Evolutionary conservation across 2,329 filamentous ascomycete genomes (phyloP).

Genomic region (Diaporthe citrichinensis): DNA sequence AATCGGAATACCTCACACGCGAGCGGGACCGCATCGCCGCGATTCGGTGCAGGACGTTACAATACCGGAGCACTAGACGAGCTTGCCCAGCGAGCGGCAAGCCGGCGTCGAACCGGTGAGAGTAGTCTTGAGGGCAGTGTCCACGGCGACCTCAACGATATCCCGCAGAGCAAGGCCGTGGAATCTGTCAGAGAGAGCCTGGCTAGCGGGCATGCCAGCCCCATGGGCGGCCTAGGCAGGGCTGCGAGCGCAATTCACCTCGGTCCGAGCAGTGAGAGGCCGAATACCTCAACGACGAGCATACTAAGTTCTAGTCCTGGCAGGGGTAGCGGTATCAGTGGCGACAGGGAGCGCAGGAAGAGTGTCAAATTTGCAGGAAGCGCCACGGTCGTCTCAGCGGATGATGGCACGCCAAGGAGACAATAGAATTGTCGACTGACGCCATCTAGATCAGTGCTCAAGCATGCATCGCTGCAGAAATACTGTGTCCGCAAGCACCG

Average conservation of each 20-base stretch:
- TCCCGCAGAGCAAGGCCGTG: conserved; percentile 72
- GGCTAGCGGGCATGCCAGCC: conserved; percentile 14
- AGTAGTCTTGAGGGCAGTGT: conserved; percentile 49
- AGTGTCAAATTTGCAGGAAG: conserved; percentile 73
- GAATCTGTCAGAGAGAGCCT: conserved; percentile 69
- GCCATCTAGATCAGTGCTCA: conserved; percentile 28
- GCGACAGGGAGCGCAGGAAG: conserved; percentile 70
- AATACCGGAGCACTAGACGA: conserved; percentile 28
- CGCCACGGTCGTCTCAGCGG: conserved; percentile 33
- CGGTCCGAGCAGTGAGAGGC: conserved; percentile 28
- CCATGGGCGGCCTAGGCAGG: conserved; percentile 51
- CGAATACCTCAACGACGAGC: conserved; percentile 43
- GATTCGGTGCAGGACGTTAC: conserved; percentile 18
- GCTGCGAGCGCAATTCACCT: conserved; percentile 44
- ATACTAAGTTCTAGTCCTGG: conserved; percentile 67
- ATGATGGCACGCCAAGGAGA: conserved; percentile 11
- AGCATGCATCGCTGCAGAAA: conserved; percentile 19
- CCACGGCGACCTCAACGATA: conserved; percentile 66
- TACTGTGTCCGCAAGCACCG: conserved; percentile 27
- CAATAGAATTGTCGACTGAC: conserved; percentile 29
- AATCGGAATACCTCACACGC: conserved; percentile 40
- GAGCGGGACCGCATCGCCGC: conserved; percentile 41
- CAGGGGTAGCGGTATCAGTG: conserved; percentile 49
- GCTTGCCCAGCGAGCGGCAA: conserved; percentile 13
- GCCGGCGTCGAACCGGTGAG: conserved; percentile 35